Evolutionary conservation across 352 stramenopile genomes (phyloP), one percentile per base, ranked within the genome.

Genomic region (Aphanomyces euteiches): DNA sequence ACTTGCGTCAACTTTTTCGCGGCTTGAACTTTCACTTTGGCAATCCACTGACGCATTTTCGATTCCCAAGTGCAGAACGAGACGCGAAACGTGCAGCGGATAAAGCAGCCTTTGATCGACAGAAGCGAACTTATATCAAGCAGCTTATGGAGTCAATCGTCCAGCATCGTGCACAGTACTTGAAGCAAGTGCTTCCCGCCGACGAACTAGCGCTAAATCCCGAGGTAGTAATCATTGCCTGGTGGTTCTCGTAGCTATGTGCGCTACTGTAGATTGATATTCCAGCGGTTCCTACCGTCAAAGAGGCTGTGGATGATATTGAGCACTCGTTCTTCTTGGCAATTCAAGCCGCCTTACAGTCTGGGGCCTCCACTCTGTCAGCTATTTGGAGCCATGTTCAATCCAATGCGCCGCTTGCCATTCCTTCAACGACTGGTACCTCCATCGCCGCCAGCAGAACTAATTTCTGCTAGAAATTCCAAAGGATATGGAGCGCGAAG

Each of bases 1-100:
- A 70, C 64, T 7, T 70, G 10, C 64, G 64, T 7, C 64, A 63
- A 37, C 64, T 70, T 6, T 50, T 70, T 21, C 19, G 8, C 10
- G 64, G 64, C 54, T 28, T n/a, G n/a, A 70, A 70, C 39, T 41
- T 70, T n/a, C 50, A 63, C 54, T 70, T 70, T 47, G 64, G 64
- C 47, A 70, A 70, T 34, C 64, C 47, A 21, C 40, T 70, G 5
- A 50, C 37, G 54, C 47, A 19, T 17, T 70, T 70, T 34, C 19
- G 39, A 15, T 70, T 70, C 39, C 64, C 64, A 3, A 63, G 40
- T 36, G 64, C 47, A n/a, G 45, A 43, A 17, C 64, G 64, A 3
- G 7, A 17, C n/a, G 15, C 47, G 37, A 19, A 19, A 10, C 53
- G 53, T 10, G 19, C 7, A 3, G 64, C n/a, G 15, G 64, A 59